Evolutionary conservation across 805 yeast species (phyloP).

Genomic region (Candida rishiriensis): DNA sequence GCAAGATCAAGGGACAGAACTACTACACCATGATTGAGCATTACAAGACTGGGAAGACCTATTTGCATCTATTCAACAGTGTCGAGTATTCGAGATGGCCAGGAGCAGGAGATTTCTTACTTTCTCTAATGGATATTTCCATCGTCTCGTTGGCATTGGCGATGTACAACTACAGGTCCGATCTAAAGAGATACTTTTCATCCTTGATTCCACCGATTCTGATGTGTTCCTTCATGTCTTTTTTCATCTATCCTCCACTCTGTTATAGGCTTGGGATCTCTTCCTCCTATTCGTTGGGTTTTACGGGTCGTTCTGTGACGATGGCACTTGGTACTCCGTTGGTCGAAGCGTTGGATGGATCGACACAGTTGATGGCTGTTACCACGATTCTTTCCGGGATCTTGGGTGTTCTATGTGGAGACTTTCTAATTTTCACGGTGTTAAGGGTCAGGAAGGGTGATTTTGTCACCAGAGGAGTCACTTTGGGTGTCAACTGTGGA

Average conservation of each 20-base stretch:
- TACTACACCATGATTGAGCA: slow-evolving; percentile 47
- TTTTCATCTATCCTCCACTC: slow-evolving; percentile 66
- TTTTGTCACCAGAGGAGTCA: slow-evolving; percentile 70
- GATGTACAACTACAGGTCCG: slow-evolving; percentile 68
- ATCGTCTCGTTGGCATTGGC: slow-evolving; percentile 75
- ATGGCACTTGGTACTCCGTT: slow-evolving; percentile 77
- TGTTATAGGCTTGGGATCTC: slow-evolving; percentile 64
- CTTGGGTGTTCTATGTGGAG: slow-evolving; percentile 66
- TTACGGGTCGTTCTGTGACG: slow-evolving; percentile 75
- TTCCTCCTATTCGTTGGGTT: slow-evolving; percentile 59
- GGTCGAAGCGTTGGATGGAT: slow-evolving; percentile 61
- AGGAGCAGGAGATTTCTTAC: slow-evolving; percentile 76
- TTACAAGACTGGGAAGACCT: slow-evolving; percentile 68
- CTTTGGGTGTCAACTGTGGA: slow-evolving; percentile 74
- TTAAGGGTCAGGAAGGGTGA: slow-evolving; percentile 56
- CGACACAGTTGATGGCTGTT: slow-evolving; percentile 69
- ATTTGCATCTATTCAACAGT: slow-evolving; percentile 51
- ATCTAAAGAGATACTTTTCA: slow-evolving; percentile 54
- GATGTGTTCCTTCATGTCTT: slow-evolving; percentile 49
- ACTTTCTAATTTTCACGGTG: slow-evolving; percentile 39
- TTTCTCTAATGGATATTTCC: slow-evolving; percentile 69
- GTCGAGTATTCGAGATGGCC: slow-evolving; percentile 44
- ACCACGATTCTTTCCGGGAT: slow-evolving; percentile 76
- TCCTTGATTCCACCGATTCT: slow-evolving; percentile 57
- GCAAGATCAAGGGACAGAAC: slow-evolving; percentile 45